Conservation (phyloP, 257 asterid genomes). For the Nicotiana tomentosiformis region DNA sequence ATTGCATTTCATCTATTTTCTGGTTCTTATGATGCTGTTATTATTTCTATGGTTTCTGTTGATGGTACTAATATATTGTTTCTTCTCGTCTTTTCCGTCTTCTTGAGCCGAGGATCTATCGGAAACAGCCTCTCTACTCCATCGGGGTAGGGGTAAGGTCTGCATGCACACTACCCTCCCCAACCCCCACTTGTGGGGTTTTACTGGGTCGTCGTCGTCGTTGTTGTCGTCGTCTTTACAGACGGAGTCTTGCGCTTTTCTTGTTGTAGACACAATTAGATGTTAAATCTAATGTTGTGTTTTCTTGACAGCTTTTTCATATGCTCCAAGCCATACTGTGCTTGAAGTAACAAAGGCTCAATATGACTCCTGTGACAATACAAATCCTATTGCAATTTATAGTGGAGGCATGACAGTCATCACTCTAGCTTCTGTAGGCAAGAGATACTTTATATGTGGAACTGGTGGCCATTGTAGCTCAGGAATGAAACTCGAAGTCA, state of each 20-base stretch:
- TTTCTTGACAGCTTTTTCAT: conserved; percentile 44
- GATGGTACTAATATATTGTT: too few relatives aligned
- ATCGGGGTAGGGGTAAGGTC: too few relatives aligned
- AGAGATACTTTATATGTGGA: conserved; percentile 61
- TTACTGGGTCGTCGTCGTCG: too few relatives aligned
- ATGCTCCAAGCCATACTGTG: conserved; percentile 46
- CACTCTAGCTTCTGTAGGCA: conserved; percentile 49
- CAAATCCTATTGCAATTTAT: conserved; percentile 30
- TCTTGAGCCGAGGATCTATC: too few relatives aligned
- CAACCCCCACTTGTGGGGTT: too few relatives aligned
- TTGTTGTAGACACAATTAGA: neutral
- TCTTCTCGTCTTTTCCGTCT: too few relatives aligned
- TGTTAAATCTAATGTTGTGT: neutral
- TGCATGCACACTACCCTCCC: too few relatives aligned
- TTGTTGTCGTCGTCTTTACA: too few relatives aligned
- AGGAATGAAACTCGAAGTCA: conserved; percentile 67
- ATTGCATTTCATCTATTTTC: too few relatives aligned
- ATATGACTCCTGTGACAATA: conserved; percentile 42
- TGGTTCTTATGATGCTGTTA: too few relatives aligned
- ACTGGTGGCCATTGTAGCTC: conserved; percentile 48
- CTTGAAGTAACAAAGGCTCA: conserved; percentile 52
- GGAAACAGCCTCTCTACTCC: too few relatives aligned
- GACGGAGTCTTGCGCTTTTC: neutral
- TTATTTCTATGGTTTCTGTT: too few relatives aligned
- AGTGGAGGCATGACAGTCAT: conserved; percentile 44